phyloP scores from a whole-genome alignment of 495 filamentous ascomycete species.

The Hypomontagnella monticulosa region DNA sequence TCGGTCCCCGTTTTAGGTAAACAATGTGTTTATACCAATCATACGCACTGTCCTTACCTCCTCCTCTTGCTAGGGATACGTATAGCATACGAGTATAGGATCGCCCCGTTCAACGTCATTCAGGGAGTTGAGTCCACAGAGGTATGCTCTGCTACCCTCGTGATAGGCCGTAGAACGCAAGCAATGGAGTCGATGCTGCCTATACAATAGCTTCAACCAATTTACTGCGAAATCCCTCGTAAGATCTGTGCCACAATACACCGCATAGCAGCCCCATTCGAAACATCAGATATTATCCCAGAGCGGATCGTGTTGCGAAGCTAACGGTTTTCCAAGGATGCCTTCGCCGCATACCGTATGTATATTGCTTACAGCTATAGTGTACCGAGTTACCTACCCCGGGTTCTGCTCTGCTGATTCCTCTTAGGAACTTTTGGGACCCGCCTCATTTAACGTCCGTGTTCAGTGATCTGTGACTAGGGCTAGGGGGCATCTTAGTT shows the following conservation, averaged over 20 bases:
- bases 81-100: no score
- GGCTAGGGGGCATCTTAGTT: slow-evolving; percentile 11
- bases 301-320: slow-evolving; percentile 16
- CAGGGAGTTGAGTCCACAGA: no score
- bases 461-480: slow-evolving; percentile 16
- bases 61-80: no score
- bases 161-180: no score
- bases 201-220: slow-evolving; percentile 1
- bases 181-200: background rate
- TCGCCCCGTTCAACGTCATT: no score
- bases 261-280: background rate
- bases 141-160: no score
- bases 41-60: no score
- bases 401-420: background rate
- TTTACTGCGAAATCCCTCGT: background rate
- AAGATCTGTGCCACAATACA: background rate
- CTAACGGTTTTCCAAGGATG: slow-evolving; percentile 6
- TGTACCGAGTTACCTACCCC: slow-evolving; percentile 10
- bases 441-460: slow-evolving; percentile 17
- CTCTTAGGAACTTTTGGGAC: slow-evolving; percentile 1
- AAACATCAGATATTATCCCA: slow-evolving; percentile 15
- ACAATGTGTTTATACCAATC: no score
- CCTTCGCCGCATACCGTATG: slow-evolving; percentile 3
- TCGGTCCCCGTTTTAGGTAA: no score
- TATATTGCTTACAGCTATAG: slow-evolving; percentile 8